phyloP scores from a whole-genome alignment of 2,329 filamentous ascomycete genomes.

The Neopestalotiopsis rosae region DNA sequence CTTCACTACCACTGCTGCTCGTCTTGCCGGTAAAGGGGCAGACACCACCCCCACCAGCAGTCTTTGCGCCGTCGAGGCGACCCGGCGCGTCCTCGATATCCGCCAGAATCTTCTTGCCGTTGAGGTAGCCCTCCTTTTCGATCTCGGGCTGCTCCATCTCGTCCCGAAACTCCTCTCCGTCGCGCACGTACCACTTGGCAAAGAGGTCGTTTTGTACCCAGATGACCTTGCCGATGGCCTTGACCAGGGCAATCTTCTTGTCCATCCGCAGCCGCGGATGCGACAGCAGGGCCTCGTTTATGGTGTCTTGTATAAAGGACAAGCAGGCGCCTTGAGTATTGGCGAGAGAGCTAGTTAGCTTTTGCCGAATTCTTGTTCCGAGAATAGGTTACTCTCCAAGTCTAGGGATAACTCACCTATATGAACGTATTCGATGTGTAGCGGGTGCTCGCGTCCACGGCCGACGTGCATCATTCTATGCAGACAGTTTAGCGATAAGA shows the following conservation, averaged over 20 bases:
- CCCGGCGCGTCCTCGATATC: conserved; percentile 37
- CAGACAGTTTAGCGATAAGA: background rate
- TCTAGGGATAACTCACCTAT: conserved; percentile 43
- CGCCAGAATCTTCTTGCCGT: conserved; percentile 64
- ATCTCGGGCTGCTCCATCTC: conserved; percentile 53
- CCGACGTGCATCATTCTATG: conserved; percentile 78
- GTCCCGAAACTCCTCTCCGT: conserved; percentile 58
- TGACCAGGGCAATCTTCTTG: conserved; percentile 75
- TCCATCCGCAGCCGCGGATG: conserved; percentile 70
- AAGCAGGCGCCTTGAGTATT: conserved; percentile 60
- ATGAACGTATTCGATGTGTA: conserved; percentile 83
- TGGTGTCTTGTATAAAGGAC: conserved; percentile 77
- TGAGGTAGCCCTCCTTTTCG: conserved; percentile 68
- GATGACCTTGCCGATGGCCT: conserved; percentile 79
- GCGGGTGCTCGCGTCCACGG: conserved; percentile 70
- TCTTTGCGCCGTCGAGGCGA: background rate
- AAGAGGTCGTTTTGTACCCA: conserved; percentile 91
- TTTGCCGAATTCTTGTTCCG: too few species aligned
- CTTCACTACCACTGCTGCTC: background rate
- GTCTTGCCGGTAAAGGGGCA: conserved; percentile 12
- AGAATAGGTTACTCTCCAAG: too few species aligned
- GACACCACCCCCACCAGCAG: background rate
- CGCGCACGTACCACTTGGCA: conserved; percentile 79
- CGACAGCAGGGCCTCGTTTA: conserved; percentile 77
- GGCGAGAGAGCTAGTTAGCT: too few species aligned